Percentiles rank a stretch among this genome's conserved stretches.
Conservation (phyloP, 1,284 basidiomycete species). For the Uromyces viciae-fabae region DNA sequence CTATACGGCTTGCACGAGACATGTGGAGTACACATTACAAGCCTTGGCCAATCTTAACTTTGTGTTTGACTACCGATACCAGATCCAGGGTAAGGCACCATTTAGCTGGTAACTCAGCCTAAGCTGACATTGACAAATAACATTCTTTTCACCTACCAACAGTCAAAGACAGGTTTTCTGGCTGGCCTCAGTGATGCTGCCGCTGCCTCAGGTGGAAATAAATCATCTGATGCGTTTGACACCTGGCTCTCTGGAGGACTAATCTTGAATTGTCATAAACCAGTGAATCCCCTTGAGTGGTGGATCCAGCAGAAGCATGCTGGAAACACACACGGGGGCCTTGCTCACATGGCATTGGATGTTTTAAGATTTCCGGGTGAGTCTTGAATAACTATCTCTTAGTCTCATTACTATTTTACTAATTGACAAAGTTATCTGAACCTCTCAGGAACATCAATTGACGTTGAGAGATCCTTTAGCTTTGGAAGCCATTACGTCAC, state of each 20-base stretch:
- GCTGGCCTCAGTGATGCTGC: background rate
- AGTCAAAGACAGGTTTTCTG: slow-evolving; percentile 10
- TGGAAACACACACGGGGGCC: slow-evolving; percentile 15
- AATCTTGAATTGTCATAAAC: background rate
- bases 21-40: slow-evolving; percentile 11
- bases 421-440: background rate
- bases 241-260: slow-evolving; percentile 1
- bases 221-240: background rate
- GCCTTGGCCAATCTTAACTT: background rate
- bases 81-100: background rate
- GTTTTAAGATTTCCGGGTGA: slow-evolving; percentile 3
- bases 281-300: background rate
- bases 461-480: background rate
- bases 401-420: background rate
- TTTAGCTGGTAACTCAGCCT: no score
- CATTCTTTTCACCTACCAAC: background rate
- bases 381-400: background rate
- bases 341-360: background rate
- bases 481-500: background rate
- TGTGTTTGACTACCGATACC: background rate
- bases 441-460: background rate
- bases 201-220: background rate
- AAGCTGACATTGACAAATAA: background rate
- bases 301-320: background rate
- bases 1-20: background rate